These are phyloP conservation scores for Lipomyces starkeyi DNA, from an alignment of 805 yeast genomes.

Conservation along the genomic window DNA sequence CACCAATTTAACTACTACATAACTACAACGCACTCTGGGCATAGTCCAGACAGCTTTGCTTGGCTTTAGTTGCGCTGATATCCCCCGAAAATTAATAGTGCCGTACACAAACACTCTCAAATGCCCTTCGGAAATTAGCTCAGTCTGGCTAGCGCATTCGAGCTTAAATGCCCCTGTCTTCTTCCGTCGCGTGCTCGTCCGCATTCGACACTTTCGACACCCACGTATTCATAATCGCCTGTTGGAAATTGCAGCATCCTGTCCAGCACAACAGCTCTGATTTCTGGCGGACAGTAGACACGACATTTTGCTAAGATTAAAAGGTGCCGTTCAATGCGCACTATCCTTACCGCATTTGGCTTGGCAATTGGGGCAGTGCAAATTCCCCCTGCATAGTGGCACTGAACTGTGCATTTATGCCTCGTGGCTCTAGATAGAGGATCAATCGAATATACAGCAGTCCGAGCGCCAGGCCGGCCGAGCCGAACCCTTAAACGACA, in stretches of 20 bases:
- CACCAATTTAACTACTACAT: background rate
- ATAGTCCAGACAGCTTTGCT: background rate
- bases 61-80: background rate
- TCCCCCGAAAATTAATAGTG: background rate
- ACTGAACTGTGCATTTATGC: background rate
- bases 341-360: conserved; percentile 1
- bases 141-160: background rate
- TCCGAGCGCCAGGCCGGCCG: too few relatives aligned
- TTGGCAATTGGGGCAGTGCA: conserved; percentile 12
- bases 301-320: background rate
- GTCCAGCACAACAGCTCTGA: background rate
- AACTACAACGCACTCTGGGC: background rate
- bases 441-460: too few relatives aligned
- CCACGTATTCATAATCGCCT: background rate
- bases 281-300: background rate
- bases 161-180: background rate
- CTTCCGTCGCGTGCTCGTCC: background rate
- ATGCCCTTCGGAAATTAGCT: too few relatives aligned
- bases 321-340: background rate
- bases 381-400: conserved; percentile 4
- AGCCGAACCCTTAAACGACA: too few relatives aligned
- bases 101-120: too few relatives aligned
- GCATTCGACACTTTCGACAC: background rate
- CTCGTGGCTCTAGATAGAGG: background rate
- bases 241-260: background rate